A percentile compares a stretch with the other conserved stretches of the same genome.
These are phyloP conservation scores for Haplosporangium gracile DNA, from an alignment of 192 early-diverging fungal genomes.

Conservation along the genomic window DNA sequence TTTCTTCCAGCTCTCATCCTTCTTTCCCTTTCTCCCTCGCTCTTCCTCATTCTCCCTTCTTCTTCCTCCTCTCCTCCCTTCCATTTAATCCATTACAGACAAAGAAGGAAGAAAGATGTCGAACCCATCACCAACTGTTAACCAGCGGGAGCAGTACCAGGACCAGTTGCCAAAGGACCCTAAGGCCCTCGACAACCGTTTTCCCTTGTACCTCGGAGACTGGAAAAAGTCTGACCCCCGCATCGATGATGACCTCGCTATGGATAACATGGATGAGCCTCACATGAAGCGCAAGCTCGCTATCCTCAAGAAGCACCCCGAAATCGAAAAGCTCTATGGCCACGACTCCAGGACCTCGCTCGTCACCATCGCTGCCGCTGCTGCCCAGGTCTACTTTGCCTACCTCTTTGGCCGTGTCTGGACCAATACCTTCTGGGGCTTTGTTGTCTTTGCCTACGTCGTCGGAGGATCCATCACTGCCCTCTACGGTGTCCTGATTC, in stretches of 20 bases:
- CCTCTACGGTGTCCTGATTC: constrained; percentile 88
- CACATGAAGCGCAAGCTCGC: constrained; percentile 91
- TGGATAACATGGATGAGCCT: constrained; percentile 94
- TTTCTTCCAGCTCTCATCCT: neutral
- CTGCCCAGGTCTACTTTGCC: constrained; percentile 81
- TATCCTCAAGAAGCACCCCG: constrained; percentile 90
- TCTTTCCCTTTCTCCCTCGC: neutral
- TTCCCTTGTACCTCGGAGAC: constrained; percentile 84
- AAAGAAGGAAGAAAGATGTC: neutral
- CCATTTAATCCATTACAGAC: neutral
- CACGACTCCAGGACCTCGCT: constrained; percentile 85
- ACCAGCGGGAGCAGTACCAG: constrained; percentile 41
- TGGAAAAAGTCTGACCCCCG: constrained; percentile 87
- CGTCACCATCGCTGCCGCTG: constrained; percentile 73
- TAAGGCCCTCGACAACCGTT: constrained; percentile 71
- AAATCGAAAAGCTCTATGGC: constrained; percentile 89
- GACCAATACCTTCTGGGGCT: constrained; percentile 73
- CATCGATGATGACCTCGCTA: constrained; percentile 79
- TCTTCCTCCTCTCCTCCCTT: neutral
- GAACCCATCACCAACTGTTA: constrained; percentile 29
- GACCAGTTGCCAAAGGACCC: constrained; percentile 42
- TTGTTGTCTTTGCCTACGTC: constrained; percentile 76
- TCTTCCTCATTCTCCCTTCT: no score
- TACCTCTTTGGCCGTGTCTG: constrained; percentile 81
- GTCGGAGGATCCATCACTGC: constrained; percentile 89